Evolutionary conservation across 495 filamentous ascomycete species (phyloP).

Genomic region (Hypoxylon lenormandii): DNA sequence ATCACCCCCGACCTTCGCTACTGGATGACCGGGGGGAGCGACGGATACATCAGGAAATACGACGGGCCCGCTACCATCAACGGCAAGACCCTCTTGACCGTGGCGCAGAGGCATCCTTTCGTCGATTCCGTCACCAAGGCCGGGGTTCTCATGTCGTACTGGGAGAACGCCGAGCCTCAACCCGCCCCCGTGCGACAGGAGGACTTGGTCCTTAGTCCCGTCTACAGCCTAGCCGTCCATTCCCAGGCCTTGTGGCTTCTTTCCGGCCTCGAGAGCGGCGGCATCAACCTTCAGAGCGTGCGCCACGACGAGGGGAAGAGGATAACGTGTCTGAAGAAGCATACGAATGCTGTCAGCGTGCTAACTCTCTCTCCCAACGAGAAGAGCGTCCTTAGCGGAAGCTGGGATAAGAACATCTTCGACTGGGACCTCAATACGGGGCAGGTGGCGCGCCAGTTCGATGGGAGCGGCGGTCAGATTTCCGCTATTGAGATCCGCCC

Average conservation of each 20-base stretch:
- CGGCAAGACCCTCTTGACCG: constrained; percentile 90
- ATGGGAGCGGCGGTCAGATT: constrained; percentile 83
- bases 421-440: constrained; percentile 98
- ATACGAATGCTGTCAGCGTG: constrained; percentile 92
- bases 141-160: constrained; percentile 91
- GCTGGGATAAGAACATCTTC: constrained; percentile 93
- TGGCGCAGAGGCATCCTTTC: constrained; percentile 95
- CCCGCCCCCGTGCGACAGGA: constrained; percentile 61
- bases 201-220: constrained; percentile 75
- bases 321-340: constrained; percentile 80
- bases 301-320: constrained; percentile 93
- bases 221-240: constrained; percentile 93
- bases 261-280: constrained; percentile 87
- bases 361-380: constrained; percentile 86
- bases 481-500: constrained; percentile 87
- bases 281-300: constrained; percentile 93
- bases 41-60: constrained; percentile 94
- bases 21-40: constrained; percentile 91
- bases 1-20: constrained; percentile 95
- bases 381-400: constrained; percentile 86
- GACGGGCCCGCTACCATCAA: constrained; percentile 96
- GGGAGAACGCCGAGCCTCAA: constrained; percentile 82
- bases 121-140: constrained; percentile 97
- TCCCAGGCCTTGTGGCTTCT: constrained; percentile 90
- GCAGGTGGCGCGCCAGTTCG: constrained; percentile 76